Evolutionary conservation across 495 filamentous ascomycete species (phyloP), one percentile per base, ranked within the genome.

Genomic region (Melanomma pulvis-pyrius): DNA sequence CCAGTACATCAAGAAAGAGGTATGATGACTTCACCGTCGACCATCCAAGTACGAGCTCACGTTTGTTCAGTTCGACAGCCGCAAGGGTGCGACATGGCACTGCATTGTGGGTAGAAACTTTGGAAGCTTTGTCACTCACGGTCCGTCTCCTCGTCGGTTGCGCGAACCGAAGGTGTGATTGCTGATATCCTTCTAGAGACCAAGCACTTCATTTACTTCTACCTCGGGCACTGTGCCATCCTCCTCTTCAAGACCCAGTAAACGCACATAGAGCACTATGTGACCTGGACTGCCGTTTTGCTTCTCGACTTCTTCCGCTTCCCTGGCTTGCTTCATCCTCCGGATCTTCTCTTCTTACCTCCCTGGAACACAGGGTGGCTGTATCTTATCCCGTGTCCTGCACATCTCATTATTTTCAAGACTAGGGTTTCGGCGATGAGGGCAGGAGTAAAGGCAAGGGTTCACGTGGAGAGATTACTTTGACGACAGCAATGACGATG

Each of bases 191-290:
- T 13, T 24, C 3, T 80, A 97, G 93, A 99, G 77, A 97, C 94
- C 44, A 97, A 97, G 80, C 94, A 99, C 79, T 99, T 99, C 82
- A 97, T 98, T 76, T 99, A 99, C 82, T 99, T 99, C 84, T 98
- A 98, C 80, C 90, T 98, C 64, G 94, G 94, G 52, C 94, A 97
- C 83, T 97, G 91, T 77, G 94, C 94, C 21, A 97, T 99, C 73
- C 88, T 99, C 47, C 87, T 99, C 59, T 99, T 98, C 86, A 99
- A 99, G 86, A 99, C 94, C 25, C 93, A 97, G 83, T 97, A 86
- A 63, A 24, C 39, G 39, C 39, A 44, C 8, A n/a, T 44, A 44
- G 39, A 5, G 30, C 30, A 12, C 12, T 11, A 61, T 12, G 22
- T 50, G 39, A 11, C 28, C 19, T 8, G 21, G 12, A 50, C 54